A percentile compares a stretch with the other conserved stretches of the same genome.
Conservation (phyloP, 306 rosid genomes). For the Albizia julibrissin region DNA sequence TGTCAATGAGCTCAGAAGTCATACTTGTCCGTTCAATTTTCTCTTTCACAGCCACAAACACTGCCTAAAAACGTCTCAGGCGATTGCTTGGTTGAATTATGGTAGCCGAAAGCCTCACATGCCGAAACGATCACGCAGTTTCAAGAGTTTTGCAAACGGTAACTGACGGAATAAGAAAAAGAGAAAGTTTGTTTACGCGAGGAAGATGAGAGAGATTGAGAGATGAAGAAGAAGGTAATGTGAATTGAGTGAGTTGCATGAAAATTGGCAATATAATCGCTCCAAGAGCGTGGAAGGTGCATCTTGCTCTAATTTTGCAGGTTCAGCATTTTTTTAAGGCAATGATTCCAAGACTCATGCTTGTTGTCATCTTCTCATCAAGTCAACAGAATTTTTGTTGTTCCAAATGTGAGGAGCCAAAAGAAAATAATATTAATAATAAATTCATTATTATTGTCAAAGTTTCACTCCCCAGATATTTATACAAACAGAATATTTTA, state of each 20-base stretch:
- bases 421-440: no score
- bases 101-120: not conserved
- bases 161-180: not conserved
- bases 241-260: slow-evolving; percentile 57
- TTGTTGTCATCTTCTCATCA: not conserved
- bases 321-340: not conserved
- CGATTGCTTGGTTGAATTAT: not conserved
- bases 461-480: not conserved
- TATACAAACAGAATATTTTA: no score
- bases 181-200: not conserved
- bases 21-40: not conserved
- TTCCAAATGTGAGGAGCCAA: not conserved
- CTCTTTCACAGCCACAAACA: not conserved
- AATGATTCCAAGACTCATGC: not conserved
- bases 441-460: not conserved
- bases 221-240: not conserved
- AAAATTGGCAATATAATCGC: slow-evolving; percentile 61
- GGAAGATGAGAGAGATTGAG: not conserved
- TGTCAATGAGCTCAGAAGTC: slow-evolving; percentile 51
- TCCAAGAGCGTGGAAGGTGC: slow-evolving; percentile 37
- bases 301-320: slow-evolving; percentile 9
- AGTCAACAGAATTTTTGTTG: not conserved
- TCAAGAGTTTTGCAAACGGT: not conserved
- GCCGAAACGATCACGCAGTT: not conserved
- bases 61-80: not conserved